These are phyloP conservation scores for Saccharomycopsis phalli DNA, from an alignment of 1,139 yeast species.

Conservation along the genomic window DNA sequence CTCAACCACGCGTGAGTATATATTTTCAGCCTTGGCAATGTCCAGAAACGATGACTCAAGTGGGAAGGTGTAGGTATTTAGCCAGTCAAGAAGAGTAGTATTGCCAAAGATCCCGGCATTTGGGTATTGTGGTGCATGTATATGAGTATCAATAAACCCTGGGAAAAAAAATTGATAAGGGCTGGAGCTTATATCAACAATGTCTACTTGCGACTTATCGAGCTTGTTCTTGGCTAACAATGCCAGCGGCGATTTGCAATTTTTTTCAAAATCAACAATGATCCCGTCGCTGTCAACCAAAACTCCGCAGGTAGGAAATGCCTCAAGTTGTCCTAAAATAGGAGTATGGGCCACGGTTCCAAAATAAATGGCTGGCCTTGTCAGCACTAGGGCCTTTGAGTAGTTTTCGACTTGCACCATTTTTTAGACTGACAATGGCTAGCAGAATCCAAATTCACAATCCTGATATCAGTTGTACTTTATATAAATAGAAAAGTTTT, in stretches of 20 bases:
- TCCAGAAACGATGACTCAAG: conserved; percentile 57
- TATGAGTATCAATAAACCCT: conserved; percentile 91
- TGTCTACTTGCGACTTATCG: conserved; percentile 7
- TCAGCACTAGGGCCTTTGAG: conserved; percentile 8
- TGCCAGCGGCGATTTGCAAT: conserved; percentile 19
- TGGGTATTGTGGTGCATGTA: conserved; percentile 96
- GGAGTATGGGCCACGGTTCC: conserved; percentile 58
- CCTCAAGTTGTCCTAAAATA: conserved; percentile 37
- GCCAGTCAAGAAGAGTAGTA: conserved; percentile 81
- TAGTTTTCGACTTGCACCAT: no score
- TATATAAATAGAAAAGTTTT: no score
- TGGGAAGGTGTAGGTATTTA: conserved; percentile 79
- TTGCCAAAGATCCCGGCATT: conserved; percentile 86
- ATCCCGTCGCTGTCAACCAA: conserved; percentile 46
- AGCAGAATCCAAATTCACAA: no score
- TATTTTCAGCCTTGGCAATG: conserved; percentile 42
- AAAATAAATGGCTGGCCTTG: conserved; percentile 30
- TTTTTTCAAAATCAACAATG: conserved; percentile 34
- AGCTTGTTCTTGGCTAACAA: conserved; percentile 18
- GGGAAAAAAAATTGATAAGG: conserved; percentile 62
- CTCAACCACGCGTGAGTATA: conserved; percentile 56
- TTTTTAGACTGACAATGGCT: no score
- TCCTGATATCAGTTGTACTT: background rate
- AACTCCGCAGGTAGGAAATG: conserved; percentile 39
- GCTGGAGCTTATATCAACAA: conserved; percentile 26